phyloP scores from a whole-genome alignment of 352 stramenopile genomes.

The Phytophthora quininea region DNA sequence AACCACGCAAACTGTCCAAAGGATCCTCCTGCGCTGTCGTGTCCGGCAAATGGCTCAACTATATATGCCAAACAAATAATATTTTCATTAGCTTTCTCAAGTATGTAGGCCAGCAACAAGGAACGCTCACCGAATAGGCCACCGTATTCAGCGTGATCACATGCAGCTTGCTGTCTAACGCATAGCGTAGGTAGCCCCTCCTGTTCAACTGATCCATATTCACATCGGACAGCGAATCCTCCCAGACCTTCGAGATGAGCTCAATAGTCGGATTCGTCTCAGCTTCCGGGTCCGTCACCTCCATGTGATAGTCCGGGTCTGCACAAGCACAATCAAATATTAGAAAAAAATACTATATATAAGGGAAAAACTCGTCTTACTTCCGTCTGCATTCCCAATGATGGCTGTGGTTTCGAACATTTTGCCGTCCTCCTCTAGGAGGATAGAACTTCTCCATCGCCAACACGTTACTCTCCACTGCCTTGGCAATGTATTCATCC shows the following conservation, averaged over 20 bases:
- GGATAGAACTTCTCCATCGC: slow-evolving; percentile 77
- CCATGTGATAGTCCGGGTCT: slow-evolving; percentile 88
- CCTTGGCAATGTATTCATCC: slow-evolving; percentile 64
- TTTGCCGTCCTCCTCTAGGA: slow-evolving; percentile 13
- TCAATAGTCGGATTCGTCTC: slow-evolving; percentile 68
- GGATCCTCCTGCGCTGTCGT: slow-evolving; percentile 79
- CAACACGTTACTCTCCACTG: slow-evolving; percentile 69
- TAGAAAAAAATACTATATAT: slow-evolving; percentile 5
- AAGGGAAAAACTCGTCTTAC: slow-evolving; percentile 32
- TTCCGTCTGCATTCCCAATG: slow-evolving; percentile 79
- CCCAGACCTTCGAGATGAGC: slow-evolving; percentile 66
- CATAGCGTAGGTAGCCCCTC: slow-evolving; percentile 70
- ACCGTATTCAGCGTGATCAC: slow-evolving; percentile 88
- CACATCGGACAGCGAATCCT: slow-evolving; percentile 53
- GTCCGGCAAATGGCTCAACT: slow-evolving; percentile 81
- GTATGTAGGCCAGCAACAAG: background rate
- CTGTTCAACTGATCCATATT: slow-evolving; percentile 71
- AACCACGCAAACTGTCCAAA: slow-evolving; percentile 93
- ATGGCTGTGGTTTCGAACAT: slow-evolving; percentile 72
- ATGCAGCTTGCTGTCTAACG: slow-evolving; percentile 64
- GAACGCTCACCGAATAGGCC: slow-evolving; percentile 71
- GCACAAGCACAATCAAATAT: slow-evolving; percentile 1
- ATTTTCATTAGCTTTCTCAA: slow-evolving; percentile 4
- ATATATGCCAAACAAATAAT: slow-evolving; percentile 4
- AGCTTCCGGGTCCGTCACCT: slow-evolving; percentile 65